phyloP scores from a whole-genome alignment of 208 protist genomes.

The Trypanosoma mega region DNA sequence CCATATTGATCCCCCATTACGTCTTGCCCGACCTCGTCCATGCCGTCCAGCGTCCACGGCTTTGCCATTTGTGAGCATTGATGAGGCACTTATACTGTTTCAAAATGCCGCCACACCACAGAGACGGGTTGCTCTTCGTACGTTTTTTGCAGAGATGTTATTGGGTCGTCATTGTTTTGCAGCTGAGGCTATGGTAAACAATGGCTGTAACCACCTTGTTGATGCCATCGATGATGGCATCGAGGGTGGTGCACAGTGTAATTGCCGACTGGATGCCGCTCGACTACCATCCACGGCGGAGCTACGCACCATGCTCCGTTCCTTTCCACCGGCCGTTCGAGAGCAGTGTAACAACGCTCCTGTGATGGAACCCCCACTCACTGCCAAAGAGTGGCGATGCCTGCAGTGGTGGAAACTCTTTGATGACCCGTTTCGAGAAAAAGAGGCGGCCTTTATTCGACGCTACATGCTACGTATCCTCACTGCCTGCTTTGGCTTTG shows the following conservation, averaged over 20 bases:
- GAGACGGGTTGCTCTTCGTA: no score
- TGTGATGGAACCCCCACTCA: neutral
- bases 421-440: neutral
- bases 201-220: no score
- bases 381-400: conserved; percentile 22
- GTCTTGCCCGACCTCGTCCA: no score
- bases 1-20: no score
- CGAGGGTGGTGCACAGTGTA: neutral
- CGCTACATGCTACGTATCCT: conserved; percentile 33
- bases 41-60: no score
- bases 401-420: conserved; percentile 36
- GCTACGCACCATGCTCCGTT: conserved; percentile 38
- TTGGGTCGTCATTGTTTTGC: no score
- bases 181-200: no score
- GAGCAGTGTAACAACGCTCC: conserved; percentile 16
- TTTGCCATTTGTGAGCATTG: no score
- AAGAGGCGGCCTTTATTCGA: conserved; percentile 13
- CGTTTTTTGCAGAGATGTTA: no score
- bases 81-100: no score
- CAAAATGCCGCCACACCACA: no score
- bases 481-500: conserved; percentile 39
- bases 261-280: neutral
- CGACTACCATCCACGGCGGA: conserved; percentile 39
- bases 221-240: neutral
- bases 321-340: conserved; percentile 35